Evolutionary conservation across 2,329 filamentous ascomycete genomes (phyloP).

Genomic region (Exserohilum rostratum): DNA sequence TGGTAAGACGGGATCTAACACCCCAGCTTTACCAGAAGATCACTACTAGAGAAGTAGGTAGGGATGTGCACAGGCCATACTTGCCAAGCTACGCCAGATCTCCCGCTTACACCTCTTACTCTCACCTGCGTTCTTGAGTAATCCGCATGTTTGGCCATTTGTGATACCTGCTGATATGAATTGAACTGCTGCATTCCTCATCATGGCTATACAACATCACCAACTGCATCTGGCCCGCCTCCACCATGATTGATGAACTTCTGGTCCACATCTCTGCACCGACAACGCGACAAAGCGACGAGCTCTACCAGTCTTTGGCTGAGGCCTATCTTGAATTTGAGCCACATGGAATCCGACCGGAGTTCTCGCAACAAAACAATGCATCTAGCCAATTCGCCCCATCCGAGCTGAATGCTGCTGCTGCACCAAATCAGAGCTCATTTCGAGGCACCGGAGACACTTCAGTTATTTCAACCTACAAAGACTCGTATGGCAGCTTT

Average conservation of each 20-base stretch:
- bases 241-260: conserved; percentile 48
- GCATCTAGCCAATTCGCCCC: not conserved
- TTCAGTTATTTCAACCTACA: conserved; percentile 24
- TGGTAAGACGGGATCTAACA: not conserved
- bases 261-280: conserved; percentile 55
- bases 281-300: conserved; percentile 50
- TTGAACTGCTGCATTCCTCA: not conserved
- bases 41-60: not conserved
- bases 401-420: not conserved
- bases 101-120: not conserved
- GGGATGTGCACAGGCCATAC: conserved; percentile 1
- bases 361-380: not conserved
- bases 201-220: conserved; percentile 11
- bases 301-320: conserved; percentile 49
- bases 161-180: not conserved
- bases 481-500: conserved; percentile 45
- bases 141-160: not conserved
- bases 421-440: not conserved
- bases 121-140: not conserved
- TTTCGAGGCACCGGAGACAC: not conserved
- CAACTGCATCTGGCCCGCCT: conserved; percentile 4
- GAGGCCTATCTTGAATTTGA: conserved; percentile 50
- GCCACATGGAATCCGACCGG: conserved; percentile 5
- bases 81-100: not conserved
- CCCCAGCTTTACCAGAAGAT: too few species aligned